A percentile compares a stretch with the other conserved stretches of the same genome.
Conservation (phyloP, 164 flowering plant genomes). For the Pachysandra terminalis region DNA sequence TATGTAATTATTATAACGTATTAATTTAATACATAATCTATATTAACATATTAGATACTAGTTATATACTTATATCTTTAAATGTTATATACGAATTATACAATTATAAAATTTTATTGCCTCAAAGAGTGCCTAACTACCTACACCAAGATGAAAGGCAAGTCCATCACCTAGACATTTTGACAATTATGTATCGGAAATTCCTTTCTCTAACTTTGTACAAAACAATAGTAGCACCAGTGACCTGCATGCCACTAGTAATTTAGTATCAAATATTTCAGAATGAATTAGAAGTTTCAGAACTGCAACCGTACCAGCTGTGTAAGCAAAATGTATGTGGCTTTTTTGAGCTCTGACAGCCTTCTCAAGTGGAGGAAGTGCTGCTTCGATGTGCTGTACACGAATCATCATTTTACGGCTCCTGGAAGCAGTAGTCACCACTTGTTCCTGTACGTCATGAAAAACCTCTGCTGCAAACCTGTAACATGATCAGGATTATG, state of each 20-base stretch:
- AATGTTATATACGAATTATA: too few relatives aligned
- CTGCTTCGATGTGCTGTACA: conserved; percentile 63
- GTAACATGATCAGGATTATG: conserved; percentile 17
- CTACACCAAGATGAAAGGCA: too few relatives aligned
- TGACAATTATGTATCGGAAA: too few relatives aligned
- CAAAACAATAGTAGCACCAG: not conserved
- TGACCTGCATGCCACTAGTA: not conserved
- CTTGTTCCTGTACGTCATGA: conserved; percentile 92
- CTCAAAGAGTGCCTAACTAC: too few relatives aligned
- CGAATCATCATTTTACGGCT: conserved; percentile 72
- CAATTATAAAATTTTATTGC: too few relatives aligned
- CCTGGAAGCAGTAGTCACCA: conserved; percentile 66
- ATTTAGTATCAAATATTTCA: not conserved
- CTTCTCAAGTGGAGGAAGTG: conserved; percentile 81
- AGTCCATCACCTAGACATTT: too few relatives aligned
- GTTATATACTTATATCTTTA: too few relatives aligned
- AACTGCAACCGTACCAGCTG: conserved; percentile 51
- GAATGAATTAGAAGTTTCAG: not conserved
- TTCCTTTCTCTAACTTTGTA: too few relatives aligned
- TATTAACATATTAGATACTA: too few relatives aligned
- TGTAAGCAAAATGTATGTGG: conserved; percentile 91
- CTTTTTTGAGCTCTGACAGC: conserved; percentile 69
- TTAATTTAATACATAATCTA: too few relatives aligned
- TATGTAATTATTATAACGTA: too few relatives aligned
- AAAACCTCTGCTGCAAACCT: conserved; percentile 97